These are phyloP conservation scores for Nakataea oryzae DNA, from an alignment of 2,329 filamentous ascomycete genomes.

Conservation along the genomic window DNA sequence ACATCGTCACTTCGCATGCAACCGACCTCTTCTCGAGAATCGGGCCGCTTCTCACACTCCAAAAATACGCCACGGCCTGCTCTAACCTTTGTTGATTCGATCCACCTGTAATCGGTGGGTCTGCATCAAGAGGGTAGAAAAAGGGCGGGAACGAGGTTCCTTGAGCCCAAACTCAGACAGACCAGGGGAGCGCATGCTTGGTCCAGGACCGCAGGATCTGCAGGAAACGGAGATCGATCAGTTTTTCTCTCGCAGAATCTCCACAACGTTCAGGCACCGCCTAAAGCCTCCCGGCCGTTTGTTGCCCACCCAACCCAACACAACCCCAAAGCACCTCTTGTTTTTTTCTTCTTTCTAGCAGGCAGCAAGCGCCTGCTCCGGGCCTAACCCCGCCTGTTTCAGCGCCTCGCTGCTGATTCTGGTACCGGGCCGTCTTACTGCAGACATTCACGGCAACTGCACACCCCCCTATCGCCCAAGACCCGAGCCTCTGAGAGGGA, in stretches of 20 bases:
- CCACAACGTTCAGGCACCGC: not conserved
- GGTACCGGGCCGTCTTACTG: not conserved
- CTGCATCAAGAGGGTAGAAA: not conserved
- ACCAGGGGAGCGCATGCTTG: not conserved
- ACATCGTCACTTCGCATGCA: not conserved
- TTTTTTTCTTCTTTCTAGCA: not conserved
- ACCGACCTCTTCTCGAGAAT: not conserved
- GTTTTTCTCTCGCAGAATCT: not conserved
- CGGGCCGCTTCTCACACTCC: not conserved
- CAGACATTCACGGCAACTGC: not conserved
- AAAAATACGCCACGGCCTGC: not conserved
- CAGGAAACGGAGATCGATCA: not conserved
- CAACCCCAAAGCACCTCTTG: not conserved
- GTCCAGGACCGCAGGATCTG: not conserved
- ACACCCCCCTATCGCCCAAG: not conserved
- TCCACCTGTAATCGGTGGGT: not conserved
- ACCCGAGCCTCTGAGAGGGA: not conserved
- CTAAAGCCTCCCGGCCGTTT: not conserved
- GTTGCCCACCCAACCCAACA: no score
- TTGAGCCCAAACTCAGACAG: not conserved
- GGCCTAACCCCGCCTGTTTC: not conserved
- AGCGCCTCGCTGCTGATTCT: not conserved
- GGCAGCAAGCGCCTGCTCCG: not conserved
- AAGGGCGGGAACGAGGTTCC: not conserved
- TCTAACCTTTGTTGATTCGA: not conserved